These are phyloP conservation scores for Magnusiomyces starmeri DNA, from an alignment of 1,139 yeast species.

Conservation along the genomic window DNA sequence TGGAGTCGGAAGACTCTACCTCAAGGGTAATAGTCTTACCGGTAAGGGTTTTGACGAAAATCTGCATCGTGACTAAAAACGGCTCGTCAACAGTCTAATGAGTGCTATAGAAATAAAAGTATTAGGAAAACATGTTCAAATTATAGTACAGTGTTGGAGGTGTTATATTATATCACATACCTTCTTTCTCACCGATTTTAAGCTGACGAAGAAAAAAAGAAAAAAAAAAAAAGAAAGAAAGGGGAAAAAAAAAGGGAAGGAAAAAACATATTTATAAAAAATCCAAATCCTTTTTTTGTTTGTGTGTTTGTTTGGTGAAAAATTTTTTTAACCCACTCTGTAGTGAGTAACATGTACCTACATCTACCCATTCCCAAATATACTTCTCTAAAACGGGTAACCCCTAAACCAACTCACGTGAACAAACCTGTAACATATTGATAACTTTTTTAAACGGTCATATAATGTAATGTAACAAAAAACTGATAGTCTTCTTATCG, in stretches of 20 bases:
- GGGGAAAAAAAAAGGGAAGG: neutral
- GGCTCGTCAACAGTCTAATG: conserved; percentile 32
- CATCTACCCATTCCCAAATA: neutral
- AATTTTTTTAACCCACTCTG: no score
- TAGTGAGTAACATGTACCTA: no score
- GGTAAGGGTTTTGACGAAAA: conserved; percentile 97
- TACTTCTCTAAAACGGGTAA: neutral
- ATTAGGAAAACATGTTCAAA: neutral
- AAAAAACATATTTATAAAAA: neutral
- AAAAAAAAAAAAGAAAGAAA: conserved; percentile 8
- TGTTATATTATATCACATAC: conserved; percentile 15
- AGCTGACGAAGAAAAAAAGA: conserved; percentile 13
- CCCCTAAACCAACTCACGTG: neutral
- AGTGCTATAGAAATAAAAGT: conserved; percentile 12
- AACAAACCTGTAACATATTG: neutral
- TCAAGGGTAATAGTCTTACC: conserved; percentile 99
- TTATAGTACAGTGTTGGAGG: neutral
- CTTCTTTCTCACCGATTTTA: conserved; percentile 21
- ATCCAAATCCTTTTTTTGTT: neutral
- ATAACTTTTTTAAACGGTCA: no score
- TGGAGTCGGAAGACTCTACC: conserved; percentile 98
- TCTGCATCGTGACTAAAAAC: conserved; percentile 56
- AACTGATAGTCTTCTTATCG: no score
- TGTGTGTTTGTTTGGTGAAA: neutral
- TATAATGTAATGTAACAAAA: neutral